These are phyloP conservation scores for Ganoderma sinense DNA, from an alignment of 1,284 basidiomycete species.

Conservation along the genomic window DNA sequence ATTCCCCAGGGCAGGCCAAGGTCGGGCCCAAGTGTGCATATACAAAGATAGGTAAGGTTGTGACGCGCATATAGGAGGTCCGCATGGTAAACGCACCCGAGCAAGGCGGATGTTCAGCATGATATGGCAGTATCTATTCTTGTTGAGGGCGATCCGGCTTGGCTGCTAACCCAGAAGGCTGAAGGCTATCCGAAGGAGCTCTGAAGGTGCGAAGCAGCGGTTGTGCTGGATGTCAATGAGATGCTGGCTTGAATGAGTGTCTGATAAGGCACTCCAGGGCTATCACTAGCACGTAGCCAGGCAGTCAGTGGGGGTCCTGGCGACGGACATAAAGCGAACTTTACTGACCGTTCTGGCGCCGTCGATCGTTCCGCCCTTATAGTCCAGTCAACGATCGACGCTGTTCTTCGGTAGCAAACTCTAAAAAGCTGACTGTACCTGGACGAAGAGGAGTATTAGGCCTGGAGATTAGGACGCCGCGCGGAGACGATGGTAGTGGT, in stretches of 20 bases:
- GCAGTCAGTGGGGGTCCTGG: not conserved
- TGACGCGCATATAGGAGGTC: not conserved
- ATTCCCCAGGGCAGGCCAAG: not conserved
- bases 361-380: not conserved
- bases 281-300: not conserved
- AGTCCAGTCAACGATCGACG: not conserved
- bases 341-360: not conserved
- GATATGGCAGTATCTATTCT: not conserved
- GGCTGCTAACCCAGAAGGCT: not conserved
- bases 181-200: not conserved
- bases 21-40: not conserved
- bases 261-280: not conserved
- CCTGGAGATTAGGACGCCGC: not conserved
- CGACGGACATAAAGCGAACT: slow-evolving; percentile 3
- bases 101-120: slow-evolving; percentile 63
- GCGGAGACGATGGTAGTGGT: not conserved
- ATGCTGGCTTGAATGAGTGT: not conserved
- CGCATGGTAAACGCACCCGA: slow-evolving; percentile 47
- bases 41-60: not conserved
- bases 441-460: not conserved
- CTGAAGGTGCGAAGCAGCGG: not conserved
- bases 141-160: not conserved
- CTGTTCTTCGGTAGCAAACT: not conserved
- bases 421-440: not conserved
- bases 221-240: not conserved